These are phyloP conservation scores for Nyssa sinensis DNA, from an alignment of 148 eudicot genomes.

Conservation along the genomic window DNA sequence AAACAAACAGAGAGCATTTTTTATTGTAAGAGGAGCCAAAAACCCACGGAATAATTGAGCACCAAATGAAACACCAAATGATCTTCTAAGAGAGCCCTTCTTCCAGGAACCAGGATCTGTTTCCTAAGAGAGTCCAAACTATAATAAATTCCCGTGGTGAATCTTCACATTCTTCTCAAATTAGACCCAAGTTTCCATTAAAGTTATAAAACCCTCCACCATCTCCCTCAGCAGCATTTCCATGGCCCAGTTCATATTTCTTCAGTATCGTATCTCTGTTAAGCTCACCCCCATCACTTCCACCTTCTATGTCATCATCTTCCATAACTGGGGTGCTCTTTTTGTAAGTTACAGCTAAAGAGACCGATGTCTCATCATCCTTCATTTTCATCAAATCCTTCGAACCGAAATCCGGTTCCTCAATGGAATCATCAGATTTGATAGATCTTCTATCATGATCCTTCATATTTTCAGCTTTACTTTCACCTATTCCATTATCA, in stretches of 20 bases:
- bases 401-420: slow-evolving; percentile 22
- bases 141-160: neutral
- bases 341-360: slow-evolving; percentile 18
- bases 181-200: neutral
- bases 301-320: slow-evolving; percentile 19
- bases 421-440: slow-evolving; percentile 31
- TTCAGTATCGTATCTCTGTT: slow-evolving; percentile 9
- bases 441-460: slow-evolving; percentile 28
- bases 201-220: neutral
- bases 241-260: slow-evolving; percentile 15
- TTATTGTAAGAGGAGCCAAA: slow-evolving; percentile 35
- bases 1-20: slow-evolving; percentile 37
- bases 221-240: neutral
- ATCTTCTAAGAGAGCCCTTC: slow-evolving; percentile 30
- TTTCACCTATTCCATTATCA: slow-evolving; percentile 26
- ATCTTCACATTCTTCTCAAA: neutral
- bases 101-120: slow-evolving; percentile 11
- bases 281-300: slow-evolving; percentile 25
- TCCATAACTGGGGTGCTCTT: slow-evolving; percentile 12
- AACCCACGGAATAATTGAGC: slow-evolving; percentile 29
- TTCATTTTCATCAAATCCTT: slow-evolving; percentile 18
- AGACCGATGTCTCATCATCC: slow-evolving; percentile 25
- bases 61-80: slow-evolving; percentile 26
- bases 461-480: slow-evolving; percentile 25
- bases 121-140: neutral